A percentile compares a stretch with the other conserved stretches of the same genome.
Conservation (phyloP, 75 land plant species). For the Isoetes taiwanensis region DNA sequence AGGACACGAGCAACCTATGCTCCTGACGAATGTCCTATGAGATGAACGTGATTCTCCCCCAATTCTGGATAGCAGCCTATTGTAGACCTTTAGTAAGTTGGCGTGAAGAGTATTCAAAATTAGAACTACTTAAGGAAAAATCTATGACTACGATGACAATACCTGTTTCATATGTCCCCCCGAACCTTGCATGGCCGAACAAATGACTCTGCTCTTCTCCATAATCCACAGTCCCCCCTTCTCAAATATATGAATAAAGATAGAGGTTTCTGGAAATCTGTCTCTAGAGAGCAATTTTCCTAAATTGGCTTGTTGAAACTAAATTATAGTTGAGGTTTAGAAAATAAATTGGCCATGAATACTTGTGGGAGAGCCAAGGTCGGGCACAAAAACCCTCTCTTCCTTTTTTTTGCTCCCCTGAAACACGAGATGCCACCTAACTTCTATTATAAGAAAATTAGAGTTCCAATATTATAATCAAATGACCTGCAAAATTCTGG, state of each 20-base stretch:
- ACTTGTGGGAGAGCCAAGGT: slow-evolving; percentile 3
- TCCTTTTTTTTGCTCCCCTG: neutral
- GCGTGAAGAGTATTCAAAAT: too few species aligned
- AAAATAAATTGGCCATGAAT: slow-evolving; percentile 4
- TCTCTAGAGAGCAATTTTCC: too few species aligned
- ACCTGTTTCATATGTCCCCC: slow-evolving; percentile 66
- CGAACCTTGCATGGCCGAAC: slow-evolving; percentile 70
- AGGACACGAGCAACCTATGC: slow-evolving; percentile 77
- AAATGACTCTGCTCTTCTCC: slow-evolving; percentile 73
- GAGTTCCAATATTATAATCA: neutral
- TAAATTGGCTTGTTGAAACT: too few species aligned
- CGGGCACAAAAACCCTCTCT: neutral
- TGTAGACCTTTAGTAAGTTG: neutral
- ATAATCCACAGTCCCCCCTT: slow-evolving; percentile 89
- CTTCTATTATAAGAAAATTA: too few species aligned
- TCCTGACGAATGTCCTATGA: slow-evolving; percentile 94
- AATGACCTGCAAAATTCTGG: neutral
- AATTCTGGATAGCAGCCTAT: slow-evolving; percentile 78
- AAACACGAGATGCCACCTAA: neutral
- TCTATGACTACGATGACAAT: too few species aligned
- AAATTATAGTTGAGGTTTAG: too few species aligned
- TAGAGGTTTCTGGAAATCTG: too few species aligned
- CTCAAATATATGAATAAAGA: too few species aligned
- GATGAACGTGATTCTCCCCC: slow-evolving; percentile 79
- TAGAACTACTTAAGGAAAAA: too few species aligned